These are phyloP conservation scores for Pythium scleroteichum DNA, from an alignment of 352 stramenopile species.

Conservation along the genomic window DNA sequence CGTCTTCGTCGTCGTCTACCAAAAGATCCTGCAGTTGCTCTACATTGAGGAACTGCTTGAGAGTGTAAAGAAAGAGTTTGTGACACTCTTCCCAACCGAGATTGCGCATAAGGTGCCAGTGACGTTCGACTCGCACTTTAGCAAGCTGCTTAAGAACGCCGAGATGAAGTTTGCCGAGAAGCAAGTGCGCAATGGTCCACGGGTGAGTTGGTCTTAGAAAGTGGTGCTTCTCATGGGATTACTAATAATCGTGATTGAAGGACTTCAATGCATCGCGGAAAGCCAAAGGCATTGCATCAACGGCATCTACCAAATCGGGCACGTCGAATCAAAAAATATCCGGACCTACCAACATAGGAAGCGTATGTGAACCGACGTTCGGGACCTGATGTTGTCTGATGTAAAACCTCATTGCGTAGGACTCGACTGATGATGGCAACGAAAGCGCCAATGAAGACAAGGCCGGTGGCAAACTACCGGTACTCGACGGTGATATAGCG, in stretches of 20 bases:
- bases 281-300: constrained; percentile 52
- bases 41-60: constrained; percentile 93
- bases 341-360: neutral
- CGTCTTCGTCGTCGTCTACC: constrained; percentile 92
- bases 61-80: constrained; percentile 85
- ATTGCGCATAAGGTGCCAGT: constrained; percentile 76
- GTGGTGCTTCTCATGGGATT: neutral
- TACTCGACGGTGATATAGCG: constrained; percentile 54
- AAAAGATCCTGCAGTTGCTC: constrained; percentile 89
- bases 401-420: constrained; percentile 17
- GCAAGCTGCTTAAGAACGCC: constrained; percentile 71
- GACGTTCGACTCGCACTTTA: constrained; percentile 78
- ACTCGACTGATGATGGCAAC: constrained; percentile 69
- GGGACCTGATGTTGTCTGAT: too few species aligned
- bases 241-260: constrained; percentile 20
- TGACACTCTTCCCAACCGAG: constrained; percentile 69
- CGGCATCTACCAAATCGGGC: constrained; percentile 46
- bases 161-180: constrained; percentile 74
- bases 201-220: constrained; percentile 29
- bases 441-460: constrained; percentile 52
- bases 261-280: constrained; percentile 71
- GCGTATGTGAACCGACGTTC: neutral
- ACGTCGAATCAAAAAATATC: constrained; percentile 39
- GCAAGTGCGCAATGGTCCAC: constrained; percentile 53
- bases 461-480: constrained; percentile 52